Evolutionary conservation across 2,329 filamentous ascomycete species (phyloP).

Genomic region (Tolypocladium cylindrosporum): DNA sequence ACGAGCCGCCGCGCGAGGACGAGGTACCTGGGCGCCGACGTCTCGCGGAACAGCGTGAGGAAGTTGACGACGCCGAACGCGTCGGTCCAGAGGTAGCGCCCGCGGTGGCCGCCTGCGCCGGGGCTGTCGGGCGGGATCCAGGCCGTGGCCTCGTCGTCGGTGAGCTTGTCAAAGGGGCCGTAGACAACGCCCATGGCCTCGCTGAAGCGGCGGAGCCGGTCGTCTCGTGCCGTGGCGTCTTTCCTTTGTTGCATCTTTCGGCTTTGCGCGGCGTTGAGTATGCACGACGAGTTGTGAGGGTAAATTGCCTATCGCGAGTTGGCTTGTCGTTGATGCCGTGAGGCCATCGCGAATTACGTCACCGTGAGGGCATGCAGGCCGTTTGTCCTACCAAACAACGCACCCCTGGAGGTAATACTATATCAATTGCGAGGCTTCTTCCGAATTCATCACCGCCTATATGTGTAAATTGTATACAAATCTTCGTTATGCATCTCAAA

Average conservation of each 20-base stretch:
- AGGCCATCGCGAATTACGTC: neutral
- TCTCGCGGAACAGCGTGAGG: slow-evolving; percentile 39
- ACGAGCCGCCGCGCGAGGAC: slow-evolving; percentile 37
- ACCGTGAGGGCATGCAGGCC: neutral
- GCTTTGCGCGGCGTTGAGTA: neutral
- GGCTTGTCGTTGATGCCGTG: neutral
- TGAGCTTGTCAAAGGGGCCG: slow-evolving; percentile 17
- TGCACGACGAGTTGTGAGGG: neutral
- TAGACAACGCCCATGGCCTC: slow-evolving; percentile 28
- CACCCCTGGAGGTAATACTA: no score
- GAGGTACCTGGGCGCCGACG: slow-evolving; percentile 29
- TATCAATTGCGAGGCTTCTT: neutral
- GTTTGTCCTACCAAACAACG: neutral
- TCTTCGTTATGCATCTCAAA: slow-evolving; percentile 19
- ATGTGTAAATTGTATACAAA: neutral
- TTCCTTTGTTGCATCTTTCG: neutral
- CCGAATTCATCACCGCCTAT: neutral
- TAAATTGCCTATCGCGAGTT: neutral
- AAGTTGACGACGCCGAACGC: slow-evolving; percentile 51
- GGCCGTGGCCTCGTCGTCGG: slow-evolving; percentile 9
- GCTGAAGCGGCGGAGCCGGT: slow-evolving; percentile 14
- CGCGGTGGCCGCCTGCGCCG: slow-evolving; percentile 42
- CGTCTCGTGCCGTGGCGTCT: neutral
- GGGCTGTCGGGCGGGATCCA: slow-evolving; percentile 38
- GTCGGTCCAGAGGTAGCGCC: slow-evolving; percentile 52